Percentiles rank a stretch among this genome's conserved stretches.
Conservation (phyloP, 306 rosid species). For the apple (Malus domestica) region DNA sequence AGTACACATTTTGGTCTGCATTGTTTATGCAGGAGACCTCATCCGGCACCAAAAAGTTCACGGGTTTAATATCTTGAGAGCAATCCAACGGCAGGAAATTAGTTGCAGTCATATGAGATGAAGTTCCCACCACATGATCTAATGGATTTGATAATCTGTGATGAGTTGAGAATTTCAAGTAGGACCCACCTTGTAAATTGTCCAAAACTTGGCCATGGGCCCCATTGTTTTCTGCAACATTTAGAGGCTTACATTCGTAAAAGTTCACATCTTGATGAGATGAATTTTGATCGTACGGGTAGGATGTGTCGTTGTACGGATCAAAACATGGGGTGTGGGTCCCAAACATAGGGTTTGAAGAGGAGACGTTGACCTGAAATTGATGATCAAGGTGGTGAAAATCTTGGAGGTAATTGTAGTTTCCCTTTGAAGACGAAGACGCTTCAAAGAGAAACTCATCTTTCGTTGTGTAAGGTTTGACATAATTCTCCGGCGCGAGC, state of each 20-base stretch:
- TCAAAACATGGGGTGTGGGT: constrained; percentile 34
- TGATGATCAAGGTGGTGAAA: constrained; percentile 40
- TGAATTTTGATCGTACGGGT: constrained; percentile 15
- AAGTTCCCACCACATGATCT: constrained; percentile 19
- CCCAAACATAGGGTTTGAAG: constrained; percentile 42
- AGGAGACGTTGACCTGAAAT: constrained; percentile 24
- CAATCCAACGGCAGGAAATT: constrained; percentile 15
- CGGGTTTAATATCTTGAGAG: constrained; percentile 29
- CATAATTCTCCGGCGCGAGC: constrained; percentile 29
- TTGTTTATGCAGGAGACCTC: constrained; percentile 54
- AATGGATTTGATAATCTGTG: constrained; percentile 17
- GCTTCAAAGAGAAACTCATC: constrained; percentile 35
- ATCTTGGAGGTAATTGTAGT: constrained; percentile 49
- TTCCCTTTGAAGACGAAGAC: constrained; percentile 36
- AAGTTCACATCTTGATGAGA: constrained; percentile 21
- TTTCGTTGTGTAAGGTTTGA: constrained; percentile 29
- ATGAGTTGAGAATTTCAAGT: constrained; percentile 30
- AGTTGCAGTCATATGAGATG: constrained; percentile 21
- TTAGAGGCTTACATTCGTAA: constrained; percentile 41
- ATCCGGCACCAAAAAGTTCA: constrained; percentile 51
- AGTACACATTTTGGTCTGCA: constrained; percentile 24
- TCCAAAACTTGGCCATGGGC: constrained; percentile 43
- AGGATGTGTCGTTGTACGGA: constrained; percentile 22
- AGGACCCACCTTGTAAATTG: constrained; percentile 35
- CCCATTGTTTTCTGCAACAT: constrained; percentile 21